phyloP scores from a whole-genome alignment of 2,329 filamentous ascomycete genomes.

The Aaosphaeria pasadenensis region DNA sequence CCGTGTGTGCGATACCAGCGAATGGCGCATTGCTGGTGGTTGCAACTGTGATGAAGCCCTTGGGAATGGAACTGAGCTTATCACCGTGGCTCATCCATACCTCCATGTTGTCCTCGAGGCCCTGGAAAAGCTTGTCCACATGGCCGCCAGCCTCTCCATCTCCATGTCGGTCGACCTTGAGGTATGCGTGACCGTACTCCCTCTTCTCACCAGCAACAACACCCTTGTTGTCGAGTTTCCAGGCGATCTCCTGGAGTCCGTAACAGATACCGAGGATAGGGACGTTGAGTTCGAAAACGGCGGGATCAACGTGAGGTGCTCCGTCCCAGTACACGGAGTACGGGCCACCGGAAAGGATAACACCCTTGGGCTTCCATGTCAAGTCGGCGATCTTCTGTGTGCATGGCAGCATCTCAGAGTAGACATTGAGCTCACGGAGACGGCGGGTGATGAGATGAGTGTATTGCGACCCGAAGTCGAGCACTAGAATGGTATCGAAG shows the following conservation, averaged over 20 bases:
- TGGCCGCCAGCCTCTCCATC: constrained; percentile 52
- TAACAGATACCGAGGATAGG: constrained; percentile 63
- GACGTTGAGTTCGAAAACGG: constrained; percentile 72
- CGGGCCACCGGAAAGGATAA: constrained; percentile 72
- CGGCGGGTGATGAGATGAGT: constrained; percentile 73
- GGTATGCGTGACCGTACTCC: constrained; percentile 69
- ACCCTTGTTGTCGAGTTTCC: constrained; percentile 63
- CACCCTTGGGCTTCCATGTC: constrained; percentile 75
- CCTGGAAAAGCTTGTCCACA: constrained; percentile 76
- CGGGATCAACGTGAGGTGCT: constrained; percentile 77
- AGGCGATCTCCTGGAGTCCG: constrained; percentile 70
- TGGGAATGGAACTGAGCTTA: constrained; percentile 73
- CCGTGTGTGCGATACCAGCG: constrained; percentile 73
- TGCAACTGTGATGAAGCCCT: constrained; percentile 70
- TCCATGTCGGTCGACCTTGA: constrained; percentile 58
- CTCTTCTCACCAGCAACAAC: constrained; percentile 65
- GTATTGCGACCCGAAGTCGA: constrained; percentile 72
- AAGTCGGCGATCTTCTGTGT: constrained; percentile 78
- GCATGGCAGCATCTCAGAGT: constrained; percentile 84
- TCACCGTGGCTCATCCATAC: constrained; percentile 90
- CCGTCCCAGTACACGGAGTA: constrained; percentile 79
- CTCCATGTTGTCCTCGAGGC: constrained; percentile 66
- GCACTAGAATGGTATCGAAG: constrained; percentile 67
- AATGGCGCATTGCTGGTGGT: constrained; percentile 73
- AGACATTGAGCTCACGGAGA: constrained; percentile 75